These are phyloP conservation scores for Cytospora leucostoma DNA, from an alignment of 2,329 filamentous ascomycete genomes.

Conservation along the genomic window DNA sequence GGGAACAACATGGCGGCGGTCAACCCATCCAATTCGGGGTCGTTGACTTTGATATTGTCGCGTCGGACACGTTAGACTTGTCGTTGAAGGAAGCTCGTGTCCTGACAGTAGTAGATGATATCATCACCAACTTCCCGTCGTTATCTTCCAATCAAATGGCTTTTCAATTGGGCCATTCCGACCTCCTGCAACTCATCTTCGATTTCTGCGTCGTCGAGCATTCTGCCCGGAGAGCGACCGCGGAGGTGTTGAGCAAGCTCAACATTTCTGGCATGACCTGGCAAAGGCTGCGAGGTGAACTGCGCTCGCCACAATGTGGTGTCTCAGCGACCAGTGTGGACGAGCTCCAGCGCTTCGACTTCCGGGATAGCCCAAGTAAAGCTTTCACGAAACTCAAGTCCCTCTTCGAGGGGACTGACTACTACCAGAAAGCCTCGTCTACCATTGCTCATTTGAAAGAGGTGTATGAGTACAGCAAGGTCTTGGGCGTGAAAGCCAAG, in stretches of 20 bases:
- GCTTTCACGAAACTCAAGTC: slow-evolving; percentile 60
- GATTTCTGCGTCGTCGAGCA: slow-evolving; percentile 80
- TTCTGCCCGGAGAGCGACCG: slow-evolving; percentile 68
- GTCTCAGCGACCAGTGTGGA: slow-evolving; percentile 88
- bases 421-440: slow-evolving; percentile 72
- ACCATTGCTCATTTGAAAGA: slow-evolving; percentile 79
- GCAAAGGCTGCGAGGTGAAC: slow-evolving; percentile 78
- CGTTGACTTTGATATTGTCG: slow-evolving; percentile 96
- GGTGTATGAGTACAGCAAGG: slow-evolving; percentile 74
- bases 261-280: slow-evolving; percentile 81
- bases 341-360: slow-evolving; percentile 88
- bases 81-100: slow-evolving; percentile 91
- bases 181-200: slow-evolving; percentile 84
- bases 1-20: slow-evolving; percentile 75
- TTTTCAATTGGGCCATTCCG: slow-evolving; percentile 87
- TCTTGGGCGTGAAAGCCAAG: slow-evolving; percentile 73
- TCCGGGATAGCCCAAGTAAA: slow-evolving; percentile 64
- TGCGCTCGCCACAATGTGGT: slow-evolving; percentile 78
- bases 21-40: slow-evolving; percentile 83
- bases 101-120: slow-evolving; percentile 91
- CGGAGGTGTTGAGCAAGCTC: slow-evolving; percentile 82
- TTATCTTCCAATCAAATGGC: slow-evolving; percentile 74
- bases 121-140: slow-evolving; percentile 77
- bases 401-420: slow-evolving; percentile 63
- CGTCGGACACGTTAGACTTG: slow-evolving; percentile 75